Conservation (phyloP, 768 basidiomycete genomes). For the Suillus sp. region DNA sequence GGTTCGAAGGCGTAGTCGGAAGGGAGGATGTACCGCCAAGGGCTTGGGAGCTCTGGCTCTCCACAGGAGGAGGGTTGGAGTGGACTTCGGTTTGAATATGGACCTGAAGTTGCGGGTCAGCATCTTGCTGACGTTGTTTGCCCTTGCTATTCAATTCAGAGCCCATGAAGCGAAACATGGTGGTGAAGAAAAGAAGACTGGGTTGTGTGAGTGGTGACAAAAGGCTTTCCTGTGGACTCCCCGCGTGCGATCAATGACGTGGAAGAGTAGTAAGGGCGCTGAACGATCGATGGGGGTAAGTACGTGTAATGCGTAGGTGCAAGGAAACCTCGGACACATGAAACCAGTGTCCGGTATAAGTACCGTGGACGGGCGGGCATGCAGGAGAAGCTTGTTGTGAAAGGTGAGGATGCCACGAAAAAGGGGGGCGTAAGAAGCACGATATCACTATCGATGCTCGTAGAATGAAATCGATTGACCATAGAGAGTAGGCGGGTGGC, state of each 20-base stretch:
- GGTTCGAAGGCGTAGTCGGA: constrained; percentile 26
- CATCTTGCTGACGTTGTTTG: constrained; percentile 27
- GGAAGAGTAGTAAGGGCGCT: constrained; percentile 1
- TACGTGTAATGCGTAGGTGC: background rate
- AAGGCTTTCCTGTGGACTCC: constrained; percentile 2
- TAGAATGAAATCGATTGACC: constrained; percentile 5
- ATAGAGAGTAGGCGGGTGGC: constrained; percentile 3
- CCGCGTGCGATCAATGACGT: constrained; percentile 8
- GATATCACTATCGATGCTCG: constrained; percentile 1
- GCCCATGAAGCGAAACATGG: constrained; percentile 35
- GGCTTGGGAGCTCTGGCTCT: constrained; percentile 18
- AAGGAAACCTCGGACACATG: background rate
- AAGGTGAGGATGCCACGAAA: constrained; percentile 6
- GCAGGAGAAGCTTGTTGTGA: constrained; percentile 3
- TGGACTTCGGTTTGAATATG: constrained; percentile 32
- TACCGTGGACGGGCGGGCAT: background rate
- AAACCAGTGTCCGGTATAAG: constrained; percentile 10
- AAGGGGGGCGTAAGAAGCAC: constrained; percentile 11
- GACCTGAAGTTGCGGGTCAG: constrained; percentile 26
- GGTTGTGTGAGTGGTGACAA: constrained; percentile 4
- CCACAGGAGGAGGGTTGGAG: constrained; percentile 22
- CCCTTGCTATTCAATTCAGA: constrained; percentile 30
- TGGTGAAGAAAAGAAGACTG: constrained; percentile 6
- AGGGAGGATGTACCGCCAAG: constrained; percentile 24
- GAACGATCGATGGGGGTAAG: background rate